Conservation (phyloP, 805 yeast genomes). For the Candida morakotiae region DNA sequence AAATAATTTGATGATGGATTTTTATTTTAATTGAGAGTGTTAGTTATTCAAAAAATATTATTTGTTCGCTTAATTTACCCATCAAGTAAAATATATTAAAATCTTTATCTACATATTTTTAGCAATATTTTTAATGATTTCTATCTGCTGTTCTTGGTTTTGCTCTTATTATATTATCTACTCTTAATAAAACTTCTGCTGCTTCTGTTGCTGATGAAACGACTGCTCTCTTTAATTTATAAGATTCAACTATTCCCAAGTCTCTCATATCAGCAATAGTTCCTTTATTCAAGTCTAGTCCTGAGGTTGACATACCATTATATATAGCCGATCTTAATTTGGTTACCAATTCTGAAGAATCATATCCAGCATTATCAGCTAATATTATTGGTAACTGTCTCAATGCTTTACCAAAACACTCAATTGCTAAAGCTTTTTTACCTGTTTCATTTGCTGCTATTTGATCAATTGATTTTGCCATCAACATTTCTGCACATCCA, state of each 20-base stretch:
- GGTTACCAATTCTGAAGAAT: slow-evolving; percentile 86
- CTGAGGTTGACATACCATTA: slow-evolving; percentile 87
- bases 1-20: no score
- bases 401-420: slow-evolving; percentile 89
- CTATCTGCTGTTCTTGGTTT: slow-evolving; percentile 96
- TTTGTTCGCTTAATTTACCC: slow-evolving; percentile 3
- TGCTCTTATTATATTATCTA: slow-evolving; percentile 94
- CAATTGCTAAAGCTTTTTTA: slow-evolving; percentile 90
- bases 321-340: slow-evolving; percentile 87
- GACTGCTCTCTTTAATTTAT: slow-evolving; percentile 87
- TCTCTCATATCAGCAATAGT: slow-evolving; percentile 91
- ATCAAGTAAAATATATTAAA: no score
- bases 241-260: slow-evolving; percentile 88
- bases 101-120: no score
- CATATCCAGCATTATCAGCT: slow-evolving; percentile 97
- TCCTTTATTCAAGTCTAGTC: slow-evolving; percentile 84
- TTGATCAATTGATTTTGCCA: slow-evolving; percentile 95
- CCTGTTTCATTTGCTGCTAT: slow-evolving; percentile 90
- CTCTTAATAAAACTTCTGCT: slow-evolving; percentile 91
- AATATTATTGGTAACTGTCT: slow-evolving; percentile 93
- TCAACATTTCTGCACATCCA: slow-evolving; percentile 84
- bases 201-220: slow-evolving; percentile 97
- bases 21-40: no score
- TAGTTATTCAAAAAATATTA: neutral
- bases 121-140: no score